Base-by-base conservation (phyloP, 2,329 filamentous ascomycete species). In the Akanthomyces muscarius region DNA sequence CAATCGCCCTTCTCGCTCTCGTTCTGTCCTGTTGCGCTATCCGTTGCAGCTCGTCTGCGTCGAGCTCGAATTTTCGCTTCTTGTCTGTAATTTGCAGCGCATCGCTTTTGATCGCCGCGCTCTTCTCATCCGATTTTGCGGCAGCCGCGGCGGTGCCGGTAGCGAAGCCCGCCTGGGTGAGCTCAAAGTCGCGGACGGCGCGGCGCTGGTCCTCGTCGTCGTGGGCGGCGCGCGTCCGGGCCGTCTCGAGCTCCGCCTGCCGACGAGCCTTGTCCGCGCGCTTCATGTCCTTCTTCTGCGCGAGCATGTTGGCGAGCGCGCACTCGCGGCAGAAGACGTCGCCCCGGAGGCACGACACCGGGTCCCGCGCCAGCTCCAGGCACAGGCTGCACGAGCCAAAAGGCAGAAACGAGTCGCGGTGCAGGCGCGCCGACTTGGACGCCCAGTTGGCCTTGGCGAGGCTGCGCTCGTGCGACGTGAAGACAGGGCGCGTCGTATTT, bases 301-400 rank as follows among this genome's bases (percentile, higher is more conserved):
- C 85, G 1, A 98, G 82, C n/a, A 99, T 87, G 70, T 98, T 97
- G 68, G 82, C 88, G 60, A 98, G 85, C 10, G 92, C 93, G 78
- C 94, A 99, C 78, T 98, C 95, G 69, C 92, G 88, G 75, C 94
- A 99, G 79, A 98, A 98, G 16, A 99, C 82, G 75, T 98, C 93
- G 65, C 94, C 94, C 67, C 88, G 85, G 3, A 84, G 80, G 75
- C 94, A 98, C 25, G 91, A 87, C 42, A 97, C 92, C 0, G 95
- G 93, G 53, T 92, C 86, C 36, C 89, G 85, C 23, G 93, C 90
- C 8, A 89, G 85, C 64, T 92, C 86, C 18, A 98, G 87, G 72
- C 94, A 99, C 33, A 99, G 83, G 61, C 89, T 86, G 78, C 94
- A 99, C 25, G 89, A 92, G 61, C 89, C 91, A 74, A 98, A 97